Base-by-base conservation (phyloP, 1,284 basidiomycete species). In the Pascua sp. region DNA sequence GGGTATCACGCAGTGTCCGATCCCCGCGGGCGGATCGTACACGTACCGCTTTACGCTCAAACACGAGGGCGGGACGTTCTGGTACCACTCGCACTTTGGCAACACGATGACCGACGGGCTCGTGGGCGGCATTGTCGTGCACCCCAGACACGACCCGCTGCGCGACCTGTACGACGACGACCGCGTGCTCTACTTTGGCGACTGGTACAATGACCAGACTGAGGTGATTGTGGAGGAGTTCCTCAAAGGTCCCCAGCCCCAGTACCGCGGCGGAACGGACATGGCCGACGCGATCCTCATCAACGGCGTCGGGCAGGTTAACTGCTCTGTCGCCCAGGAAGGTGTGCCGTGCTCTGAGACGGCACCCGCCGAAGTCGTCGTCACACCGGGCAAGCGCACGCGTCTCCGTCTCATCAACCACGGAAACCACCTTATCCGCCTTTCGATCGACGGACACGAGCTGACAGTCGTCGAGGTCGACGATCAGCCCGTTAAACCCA, bases 11-110 rank as follows among this genome's bases (percentile, higher is more conserved):
- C 51, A 53, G 68, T 85, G 84, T 62, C 83, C 83, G 2, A 83
- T 85, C 57, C 75, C 78, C 2, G 69, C 80, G 0, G 75, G 76
- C 1, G 64, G 75, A 17, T 76, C 75, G 8, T 84, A 83, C 73
- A 73, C 79, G 16, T 84, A 84, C 76, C 44, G 59, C 2, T 69
- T 68, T 56, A 61, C 51, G 52, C 66, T 61, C 41, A 67, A 67
- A 2, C 60, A 62, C 1, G 39, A 13, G 38, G 69, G 69, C 3
- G 70, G 70, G 9, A 64, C 67, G 3, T 71, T 63, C 53, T 71
- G 66, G 67, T 65, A 62, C 57, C 70, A 72, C 57, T 67, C 67
- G 24, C 69, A 70, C 49, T 71, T 56, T 38, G 63, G 46, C 13
- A 67, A 69, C 53, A 63, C 67, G 15, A 47, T 71, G 44, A 63